These are phyloP conservation scores for Ustilago sp. DNA, from an alignment of 1,284 basidiomycete species.

Conservation along the genomic window DNA sequence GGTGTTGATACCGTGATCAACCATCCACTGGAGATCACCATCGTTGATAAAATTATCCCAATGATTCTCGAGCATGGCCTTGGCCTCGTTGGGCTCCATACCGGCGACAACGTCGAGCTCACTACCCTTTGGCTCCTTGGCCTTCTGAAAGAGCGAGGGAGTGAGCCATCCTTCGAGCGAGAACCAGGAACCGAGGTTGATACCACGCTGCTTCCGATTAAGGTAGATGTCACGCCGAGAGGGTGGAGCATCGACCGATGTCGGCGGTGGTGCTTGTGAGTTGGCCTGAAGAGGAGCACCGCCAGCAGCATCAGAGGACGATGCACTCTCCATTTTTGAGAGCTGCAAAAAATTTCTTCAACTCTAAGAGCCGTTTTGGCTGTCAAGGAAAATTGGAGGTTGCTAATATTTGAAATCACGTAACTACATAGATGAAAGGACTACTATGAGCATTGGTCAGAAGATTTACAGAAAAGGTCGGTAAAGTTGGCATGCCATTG, in stretches of 20 bases:
- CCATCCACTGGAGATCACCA: conserved; percentile 75
- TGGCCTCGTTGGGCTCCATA: conserved; percentile 72
- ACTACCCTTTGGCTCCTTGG: conserved; percentile 51
- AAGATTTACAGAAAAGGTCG: too few species aligned
- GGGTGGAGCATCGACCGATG: conserved; percentile 34
- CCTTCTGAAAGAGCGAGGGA: conserved; percentile 57
- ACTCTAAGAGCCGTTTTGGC: too few species aligned
- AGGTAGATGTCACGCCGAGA: conserved; percentile 73
- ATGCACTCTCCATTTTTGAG: too few species aligned
- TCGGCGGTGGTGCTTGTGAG: conserved; percentile 35
- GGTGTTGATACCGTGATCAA: conserved; percentile 80
- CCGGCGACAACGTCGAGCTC: conserved; percentile 79
- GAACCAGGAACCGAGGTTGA: conserved; percentile 79
- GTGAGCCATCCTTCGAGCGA: conserved; percentile 69
- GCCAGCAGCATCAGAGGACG: background rate
- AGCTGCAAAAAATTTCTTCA: too few species aligned
- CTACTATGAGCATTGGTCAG: too few species aligned
- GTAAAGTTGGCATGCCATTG: too few species aligned
- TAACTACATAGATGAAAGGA: too few species aligned
- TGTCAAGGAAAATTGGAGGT: too few species aligned
- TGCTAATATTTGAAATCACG: too few species aligned
- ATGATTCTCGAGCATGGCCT: conserved; percentile 78
- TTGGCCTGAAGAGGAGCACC: conserved; percentile 3
- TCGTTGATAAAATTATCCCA: conserved; percentile 76
- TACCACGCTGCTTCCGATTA: conserved; percentile 81